Evolutionary conservation across 1,284 basidiomycete species (phyloP).

Genomic region (Cryptococcus depauperatus): DNA sequence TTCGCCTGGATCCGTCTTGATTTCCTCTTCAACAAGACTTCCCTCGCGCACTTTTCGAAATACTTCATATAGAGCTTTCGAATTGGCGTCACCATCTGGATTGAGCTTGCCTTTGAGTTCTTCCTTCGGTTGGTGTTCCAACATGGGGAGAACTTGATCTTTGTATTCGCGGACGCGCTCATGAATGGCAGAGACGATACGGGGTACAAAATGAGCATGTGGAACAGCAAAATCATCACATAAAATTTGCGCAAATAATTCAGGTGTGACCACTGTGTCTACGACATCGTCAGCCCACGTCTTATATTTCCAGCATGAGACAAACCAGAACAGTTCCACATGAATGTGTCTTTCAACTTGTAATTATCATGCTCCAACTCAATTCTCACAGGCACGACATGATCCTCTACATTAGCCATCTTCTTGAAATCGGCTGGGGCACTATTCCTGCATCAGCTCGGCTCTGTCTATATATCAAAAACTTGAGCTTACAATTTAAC

Average conservation of each 20-base stretch:
- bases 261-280: constrained; percentile 83
- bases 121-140: constrained; percentile 6
- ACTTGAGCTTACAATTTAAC: constrained; percentile 55
- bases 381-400: constrained; percentile 81
- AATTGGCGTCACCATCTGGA: constrained; percentile 21
- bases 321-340: constrained; percentile 89
- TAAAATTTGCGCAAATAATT: constrained; percentile 78
- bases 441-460: constrained; percentile 6
- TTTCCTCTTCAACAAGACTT: constrained; percentile 22
- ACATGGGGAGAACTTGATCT: constrained; percentile 35
- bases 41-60: constrained; percentile 24
- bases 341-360: constrained; percentile 89
- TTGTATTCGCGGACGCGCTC: constrained; percentile 66
- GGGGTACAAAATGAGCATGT: constrained; percentile 55
- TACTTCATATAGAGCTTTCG: constrained; percentile 21
- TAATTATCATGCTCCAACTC: constrained; percentile 87
- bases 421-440: constrained; percentile 40
- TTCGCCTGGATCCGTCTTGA: constrained; percentile 28
- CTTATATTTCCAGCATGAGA: constrained; percentile 8
- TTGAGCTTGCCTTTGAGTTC: constrained; percentile 23
- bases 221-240: constrained; percentile 86
- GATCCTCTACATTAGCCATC: constrained; percentile 42
- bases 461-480: not conserved
- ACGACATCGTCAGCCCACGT: not conserved
- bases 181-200: constrained; percentile 76